Percentiles rank a stretch among this genome's conserved stretches.
Conservation (phyloP, 352 stramenopile species). For the Phytophthora boehmeriae region DNA sequence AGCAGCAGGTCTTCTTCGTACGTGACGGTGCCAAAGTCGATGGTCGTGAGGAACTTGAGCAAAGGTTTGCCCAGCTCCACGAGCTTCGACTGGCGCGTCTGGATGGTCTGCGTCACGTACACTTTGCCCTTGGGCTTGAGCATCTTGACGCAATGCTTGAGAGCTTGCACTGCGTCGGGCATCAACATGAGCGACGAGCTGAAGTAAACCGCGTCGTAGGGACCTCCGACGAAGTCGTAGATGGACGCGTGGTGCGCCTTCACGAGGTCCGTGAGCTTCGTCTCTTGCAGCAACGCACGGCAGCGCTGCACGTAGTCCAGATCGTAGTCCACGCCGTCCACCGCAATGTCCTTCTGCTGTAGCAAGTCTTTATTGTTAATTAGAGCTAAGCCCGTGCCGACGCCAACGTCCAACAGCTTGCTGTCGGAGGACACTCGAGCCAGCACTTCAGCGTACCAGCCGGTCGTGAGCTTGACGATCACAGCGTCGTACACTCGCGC, state of each 20-base stretch:
- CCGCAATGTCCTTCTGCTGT: conserved; percentile 63
- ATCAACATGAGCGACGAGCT: conserved; percentile 93
- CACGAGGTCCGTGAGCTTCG: conserved; percentile 52
- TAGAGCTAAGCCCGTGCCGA: conserved; percentile 85
- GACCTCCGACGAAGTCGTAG: conserved; percentile 73
- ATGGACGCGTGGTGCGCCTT: conserved; percentile 78
- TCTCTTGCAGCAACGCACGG: conserved; percentile 46
- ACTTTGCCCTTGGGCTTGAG: conserved; percentile 66
- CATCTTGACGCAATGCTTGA: conserved; percentile 68
- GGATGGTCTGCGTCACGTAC: conserved; percentile 94
- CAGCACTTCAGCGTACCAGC: conserved; percentile 91
- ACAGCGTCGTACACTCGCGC: conserved; percentile 89
- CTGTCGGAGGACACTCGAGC: conserved; percentile 52
- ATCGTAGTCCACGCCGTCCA: conserved; percentile 93
- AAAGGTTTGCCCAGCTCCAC: conserved; percentile 86
- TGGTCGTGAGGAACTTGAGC: conserved; percentile 93
- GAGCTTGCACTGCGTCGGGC: conserved; percentile 84
- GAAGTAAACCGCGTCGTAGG: conserved; percentile 92
- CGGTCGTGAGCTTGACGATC: conserved; percentile 88
- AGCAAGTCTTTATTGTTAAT: conserved; percentile 71
- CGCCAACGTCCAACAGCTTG: conserved; percentile 88
- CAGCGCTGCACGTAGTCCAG: conserved; percentile 84
- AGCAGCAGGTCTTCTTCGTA: conserved; percentile 79
- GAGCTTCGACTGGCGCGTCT: conserved; percentile 71
- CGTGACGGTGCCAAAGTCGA: conserved; percentile 92